Conservation (phyloP, 2,329 filamentous ascomycete genomes). For the Sclerotiophoma versabilis region DNA sequence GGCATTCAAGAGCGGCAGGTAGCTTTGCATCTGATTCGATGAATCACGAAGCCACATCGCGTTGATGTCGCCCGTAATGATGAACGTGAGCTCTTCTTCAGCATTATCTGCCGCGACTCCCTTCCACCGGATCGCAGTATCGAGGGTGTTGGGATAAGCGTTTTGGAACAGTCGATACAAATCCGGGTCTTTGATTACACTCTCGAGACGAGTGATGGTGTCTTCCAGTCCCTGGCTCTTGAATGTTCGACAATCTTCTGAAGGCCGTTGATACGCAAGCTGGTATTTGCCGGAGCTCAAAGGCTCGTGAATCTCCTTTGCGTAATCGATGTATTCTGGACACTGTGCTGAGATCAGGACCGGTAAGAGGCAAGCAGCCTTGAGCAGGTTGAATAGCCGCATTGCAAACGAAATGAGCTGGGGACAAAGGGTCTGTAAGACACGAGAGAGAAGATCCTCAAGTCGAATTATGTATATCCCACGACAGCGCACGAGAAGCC, state of each 20-base stretch:
- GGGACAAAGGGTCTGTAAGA: background rate
- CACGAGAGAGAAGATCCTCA: background rate
- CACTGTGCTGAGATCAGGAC: constrained; percentile 45
- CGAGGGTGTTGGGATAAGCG: constrained; percentile 76
- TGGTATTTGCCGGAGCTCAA: constrained; percentile 54
- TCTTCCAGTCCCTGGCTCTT: constrained; percentile 54
- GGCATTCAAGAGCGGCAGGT: constrained; percentile 66
- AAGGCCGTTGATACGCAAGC: constrained; percentile 55
- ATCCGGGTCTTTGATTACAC: constrained; percentile 61
- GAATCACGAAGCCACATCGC: constrained; percentile 63
- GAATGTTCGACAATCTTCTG: constrained; percentile 56
- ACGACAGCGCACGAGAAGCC: constrained; percentile 3
- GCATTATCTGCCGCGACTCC: constrained; percentile 64
- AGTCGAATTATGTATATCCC: constrained; percentile 3
- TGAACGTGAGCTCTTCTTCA: constrained; percentile 68
- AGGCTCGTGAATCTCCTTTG: constrained; percentile 51
- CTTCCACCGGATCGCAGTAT: constrained; percentile 75
- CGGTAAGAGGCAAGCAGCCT: constrained; percentile 24
- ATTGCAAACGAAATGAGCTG: constrained; percentile 25
- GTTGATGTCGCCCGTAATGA: constrained; percentile 66
- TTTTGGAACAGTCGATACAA: constrained; percentile 75
- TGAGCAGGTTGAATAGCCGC: constrained; percentile 28
- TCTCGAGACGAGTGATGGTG: constrained; percentile 43
- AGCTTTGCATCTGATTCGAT: constrained; percentile 75
- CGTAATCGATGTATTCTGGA: constrained; percentile 55